These are phyloP conservation scores for Arachis stenosperma DNA, from an alignment of 306 rosid genomes.

Conservation along the genomic window DNA sequence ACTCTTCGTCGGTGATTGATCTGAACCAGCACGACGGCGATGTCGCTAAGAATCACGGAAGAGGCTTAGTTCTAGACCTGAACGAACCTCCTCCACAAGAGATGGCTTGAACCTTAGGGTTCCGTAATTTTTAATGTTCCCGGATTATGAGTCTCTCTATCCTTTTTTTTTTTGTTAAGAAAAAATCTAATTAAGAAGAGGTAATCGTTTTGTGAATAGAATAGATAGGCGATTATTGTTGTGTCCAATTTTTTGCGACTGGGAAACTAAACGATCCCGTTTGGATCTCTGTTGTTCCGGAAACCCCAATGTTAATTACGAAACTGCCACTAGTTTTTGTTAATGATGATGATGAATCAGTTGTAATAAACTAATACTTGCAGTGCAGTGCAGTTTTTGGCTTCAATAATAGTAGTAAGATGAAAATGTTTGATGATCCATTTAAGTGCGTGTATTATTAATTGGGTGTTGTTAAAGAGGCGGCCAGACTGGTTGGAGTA, in stretches of 20 bases:
- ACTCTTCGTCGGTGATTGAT: conserved; percentile 72
- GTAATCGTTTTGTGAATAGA: conserved; percentile 45
- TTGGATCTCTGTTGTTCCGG: conserved; percentile 47
- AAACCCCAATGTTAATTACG: neutral
- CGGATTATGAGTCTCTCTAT: conserved; percentile 37
- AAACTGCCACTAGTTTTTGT: conserved; percentile 2
- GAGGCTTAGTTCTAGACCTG: conserved; percentile 57
- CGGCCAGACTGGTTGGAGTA: neutral
- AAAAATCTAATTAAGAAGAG: conserved; percentile 2
- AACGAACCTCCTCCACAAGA: conserved; percentile 59
- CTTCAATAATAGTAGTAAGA: too few relatives aligned
- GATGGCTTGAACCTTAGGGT: conserved; percentile 26
- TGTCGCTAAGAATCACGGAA: neutral
- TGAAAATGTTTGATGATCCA: too few relatives aligned
- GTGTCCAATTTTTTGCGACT: conserved; percentile 52
- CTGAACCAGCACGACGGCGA: conserved; percentile 44
- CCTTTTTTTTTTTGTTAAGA: conserved; percentile 27
- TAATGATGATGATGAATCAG: neutral
- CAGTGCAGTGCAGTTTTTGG: too few relatives aligned
- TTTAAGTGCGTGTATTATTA: too few relatives aligned
- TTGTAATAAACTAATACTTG: conserved; percentile 13
- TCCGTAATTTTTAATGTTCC: neutral
- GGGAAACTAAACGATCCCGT: conserved; percentile 45
- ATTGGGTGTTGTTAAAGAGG: neutral
- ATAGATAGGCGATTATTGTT: conserved; percentile 43